phyloP scores from a whole-genome alignment of 1,139 yeast genomes.

The Candida mesenterica region DNA sequence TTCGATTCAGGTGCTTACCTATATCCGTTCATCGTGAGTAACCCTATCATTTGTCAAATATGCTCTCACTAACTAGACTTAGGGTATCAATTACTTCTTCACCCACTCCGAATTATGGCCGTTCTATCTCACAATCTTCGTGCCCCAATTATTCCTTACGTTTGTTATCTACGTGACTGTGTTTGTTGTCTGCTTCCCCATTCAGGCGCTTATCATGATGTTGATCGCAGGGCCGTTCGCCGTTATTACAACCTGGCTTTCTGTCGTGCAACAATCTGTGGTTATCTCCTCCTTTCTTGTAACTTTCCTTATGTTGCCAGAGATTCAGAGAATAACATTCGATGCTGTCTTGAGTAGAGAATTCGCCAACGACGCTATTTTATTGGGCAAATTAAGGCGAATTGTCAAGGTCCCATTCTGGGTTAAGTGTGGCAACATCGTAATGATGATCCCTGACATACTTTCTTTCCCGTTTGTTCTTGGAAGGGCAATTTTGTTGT shows the following conservation, averaged over 20 bases:
- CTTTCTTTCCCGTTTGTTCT: conserved; percentile 26
- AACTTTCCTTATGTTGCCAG: conserved; percentile 53
- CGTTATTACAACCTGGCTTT: conserved; percentile 50
- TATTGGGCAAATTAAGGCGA: conserved; percentile 43
- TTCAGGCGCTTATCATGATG: conserved; percentile 44
- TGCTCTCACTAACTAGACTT: background rate
- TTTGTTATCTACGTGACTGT: conserved; percentile 39
- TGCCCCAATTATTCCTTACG: conserved; percentile 48
- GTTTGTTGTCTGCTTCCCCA: conserved; percentile 44
- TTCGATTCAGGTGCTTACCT: conserved; percentile 23
- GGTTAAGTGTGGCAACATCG: conserved; percentile 23
- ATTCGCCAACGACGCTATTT: conserved; percentile 48
- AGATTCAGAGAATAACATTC: conserved; percentile 53
- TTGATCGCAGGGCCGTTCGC: conserved; percentile 58
- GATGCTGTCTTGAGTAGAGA: conserved; percentile 56
- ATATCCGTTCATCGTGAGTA: conserved; percentile 29
- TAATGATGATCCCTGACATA: conserved; percentile 25
- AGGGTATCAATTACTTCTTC: conserved; percentile 47
- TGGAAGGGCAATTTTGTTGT: conserved; percentile 26
- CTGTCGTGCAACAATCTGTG: conserved; percentile 52
- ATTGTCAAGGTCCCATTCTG: conserved; percentile 32
- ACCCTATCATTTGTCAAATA: background rate
- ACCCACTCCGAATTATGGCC: conserved; percentile 52
- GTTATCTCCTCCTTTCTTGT: conserved; percentile 51
- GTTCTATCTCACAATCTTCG: conserved; percentile 41